A percentile compares a stretch with the other conserved stretches of the same genome.
Conservation (phyloP, 2,329 filamentous ascomycete genomes). For the Neurospora crassa region DNA sequence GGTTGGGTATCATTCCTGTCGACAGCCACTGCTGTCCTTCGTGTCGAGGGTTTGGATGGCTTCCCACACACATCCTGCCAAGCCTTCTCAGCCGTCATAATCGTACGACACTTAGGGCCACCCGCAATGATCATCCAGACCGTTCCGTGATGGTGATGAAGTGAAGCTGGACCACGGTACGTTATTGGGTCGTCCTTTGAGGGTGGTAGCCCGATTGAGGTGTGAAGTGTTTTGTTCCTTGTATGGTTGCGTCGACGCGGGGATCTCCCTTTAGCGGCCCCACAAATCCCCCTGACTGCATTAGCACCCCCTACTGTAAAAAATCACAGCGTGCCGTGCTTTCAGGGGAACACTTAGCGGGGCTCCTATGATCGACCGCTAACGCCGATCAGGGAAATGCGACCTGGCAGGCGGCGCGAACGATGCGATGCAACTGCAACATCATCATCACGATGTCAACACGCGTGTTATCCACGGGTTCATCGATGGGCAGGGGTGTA, state of each 20-base stretch:
- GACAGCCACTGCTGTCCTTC: background rate
- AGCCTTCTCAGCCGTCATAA: background rate
- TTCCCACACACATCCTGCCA: background rate
- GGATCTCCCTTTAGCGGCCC: background rate
- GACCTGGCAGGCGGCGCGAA: no score
- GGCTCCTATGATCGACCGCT: background rate
- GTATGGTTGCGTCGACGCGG: background rate
- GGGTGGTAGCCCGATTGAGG: background rate
- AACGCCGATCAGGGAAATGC: background rate
- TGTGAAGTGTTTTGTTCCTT: background rate
- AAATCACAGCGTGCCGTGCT: background rate
- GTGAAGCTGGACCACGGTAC: background rate
- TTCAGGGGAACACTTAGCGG: background rate
- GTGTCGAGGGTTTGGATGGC: background rate
- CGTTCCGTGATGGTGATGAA: background rate
- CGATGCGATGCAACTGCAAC: background rate
- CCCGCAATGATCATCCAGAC: background rate
- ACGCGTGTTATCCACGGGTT: background rate
- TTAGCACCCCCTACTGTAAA: background rate
- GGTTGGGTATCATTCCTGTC: background rate
- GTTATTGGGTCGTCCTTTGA: background rate
- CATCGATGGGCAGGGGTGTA: background rate
- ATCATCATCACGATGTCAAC: background rate
- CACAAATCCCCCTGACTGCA: background rate
- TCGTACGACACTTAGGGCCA: background rate